Evolutionary conservation across 2,329 filamentous ascomycete genomes (phyloP).

Genomic region (Atkinsonella texensis): DNA sequence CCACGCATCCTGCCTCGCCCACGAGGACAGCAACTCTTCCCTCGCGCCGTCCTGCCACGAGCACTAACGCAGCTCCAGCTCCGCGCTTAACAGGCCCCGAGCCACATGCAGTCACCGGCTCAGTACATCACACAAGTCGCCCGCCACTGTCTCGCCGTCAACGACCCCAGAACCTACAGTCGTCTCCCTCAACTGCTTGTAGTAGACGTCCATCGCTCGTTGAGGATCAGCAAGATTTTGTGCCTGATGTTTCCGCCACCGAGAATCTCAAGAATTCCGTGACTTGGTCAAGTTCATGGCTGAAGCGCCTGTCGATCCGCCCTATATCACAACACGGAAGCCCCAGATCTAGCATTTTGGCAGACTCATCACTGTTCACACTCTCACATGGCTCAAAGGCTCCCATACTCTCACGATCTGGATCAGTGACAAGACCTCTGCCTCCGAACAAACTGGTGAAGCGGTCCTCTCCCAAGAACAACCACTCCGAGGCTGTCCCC

Average conservation of each 20-base stretch:
- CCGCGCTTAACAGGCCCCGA: background rate
- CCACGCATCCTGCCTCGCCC: background rate
- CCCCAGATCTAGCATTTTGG: slow-evolving; percentile 49
- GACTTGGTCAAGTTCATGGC: slow-evolving; percentile 58
- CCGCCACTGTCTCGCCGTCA: slow-evolving; percentile 26
- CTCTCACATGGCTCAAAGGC: slow-evolving; percentile 56
- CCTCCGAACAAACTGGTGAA: slow-evolving; percentile 71
- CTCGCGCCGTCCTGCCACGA: slow-evolving; percentile 7
- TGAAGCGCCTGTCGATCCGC: slow-evolving; percentile 56
- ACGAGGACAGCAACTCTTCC: slow-evolving; percentile 2
- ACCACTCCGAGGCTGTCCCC: slow-evolving; percentile 25
- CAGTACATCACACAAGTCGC: slow-evolving; percentile 19
- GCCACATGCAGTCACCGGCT: slow-evolving; percentile 14
- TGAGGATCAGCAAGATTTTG: background rate
- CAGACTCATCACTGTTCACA: slow-evolving; percentile 52
- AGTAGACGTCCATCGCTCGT: slow-evolving; percentile 32
- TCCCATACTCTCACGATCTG: slow-evolving; percentile 42
- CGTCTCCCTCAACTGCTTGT: slow-evolving; percentile 26
- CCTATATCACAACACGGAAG: slow-evolving; percentile 54
- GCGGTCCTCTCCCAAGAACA: slow-evolving; percentile 45
- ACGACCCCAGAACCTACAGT: slow-evolving; percentile 26
- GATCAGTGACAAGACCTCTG: slow-evolving; percentile 29
- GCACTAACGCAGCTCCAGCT: background rate
- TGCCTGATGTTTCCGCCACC: slow-evolving; percentile 14
- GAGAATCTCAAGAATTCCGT: slow-evolving; percentile 43